Evolutionary conservation across 306 rosid species (phyloP), one percentile per base, ranked within the genome.

Genomic region (Cucurbita argyrosperma): DNA sequence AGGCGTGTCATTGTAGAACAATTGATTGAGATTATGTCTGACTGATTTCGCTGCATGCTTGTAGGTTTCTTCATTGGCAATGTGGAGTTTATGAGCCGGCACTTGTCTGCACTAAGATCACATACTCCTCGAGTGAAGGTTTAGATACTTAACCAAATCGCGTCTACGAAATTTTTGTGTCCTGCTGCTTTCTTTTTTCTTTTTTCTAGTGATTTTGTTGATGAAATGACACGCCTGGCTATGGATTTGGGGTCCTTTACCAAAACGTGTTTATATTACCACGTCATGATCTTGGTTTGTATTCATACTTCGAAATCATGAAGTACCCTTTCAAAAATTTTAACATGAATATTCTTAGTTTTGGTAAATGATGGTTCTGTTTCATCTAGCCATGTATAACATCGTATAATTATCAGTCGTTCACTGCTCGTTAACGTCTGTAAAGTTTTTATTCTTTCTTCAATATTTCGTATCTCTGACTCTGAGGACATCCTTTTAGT

Each of bases 61-160:
- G 77, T 85, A 92, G 96, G 90, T 73, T 40, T 57, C 80, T 82
- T 56, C 55, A 72, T 76, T 42, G 56, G 69, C 14, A 60, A 70
- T 35, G 14, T 78, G 76, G 87, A 83, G 77, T 71, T 82, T 63
- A 85, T 72, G 76, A 74, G 79, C 62, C 84, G 82, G 2, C 86
- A 76, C 15, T 72, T 87, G 49, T 82, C 89, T 55, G 81, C 90
- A 75, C 86, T 84, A 8, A 56, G 75, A 68, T 79, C 92, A 37
- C 80, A 81, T 83, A 51, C 82, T 53, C 76, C 76, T 57, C 75
- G 80, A 46, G 77, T 82, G 18, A 87, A 92, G 98, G 96, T 92
- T 80, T 67, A 74, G n/a, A 37, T 57, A 55, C 76, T 74, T 76
- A 51, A 58, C 68, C 69, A 8, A 57, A 59, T 51, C 47, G 10